phyloP scores from a whole-genome alignment of 2,329 filamentous ascomycete genomes.

The Teratosphaeria nubilosa region DNA sequence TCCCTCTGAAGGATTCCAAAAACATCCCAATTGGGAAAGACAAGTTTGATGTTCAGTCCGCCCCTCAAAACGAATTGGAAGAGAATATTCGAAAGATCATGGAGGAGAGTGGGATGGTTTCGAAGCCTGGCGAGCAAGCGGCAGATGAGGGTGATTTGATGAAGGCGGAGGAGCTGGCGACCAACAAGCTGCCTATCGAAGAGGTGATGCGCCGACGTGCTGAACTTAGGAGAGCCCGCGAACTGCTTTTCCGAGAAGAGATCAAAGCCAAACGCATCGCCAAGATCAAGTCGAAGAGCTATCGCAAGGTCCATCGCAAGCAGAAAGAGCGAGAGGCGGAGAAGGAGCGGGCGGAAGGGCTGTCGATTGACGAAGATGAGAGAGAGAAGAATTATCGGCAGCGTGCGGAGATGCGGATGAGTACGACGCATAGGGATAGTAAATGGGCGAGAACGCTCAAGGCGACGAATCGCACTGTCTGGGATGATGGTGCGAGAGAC shows the following conservation, averaged over 20 bases:
- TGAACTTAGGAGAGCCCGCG: slow-evolving; percentile 68
- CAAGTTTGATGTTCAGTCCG: slow-evolving; percentile 46
- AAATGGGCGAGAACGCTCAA: slow-evolving; percentile 86
- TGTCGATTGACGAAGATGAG: slow-evolving; percentile 52
- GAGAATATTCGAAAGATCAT: slow-evolving; percentile 79
- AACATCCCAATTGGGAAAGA: slow-evolving; percentile 52
- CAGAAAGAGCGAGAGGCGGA: slow-evolving; percentile 53
- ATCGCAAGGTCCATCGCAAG: slow-evolving; percentile 82
- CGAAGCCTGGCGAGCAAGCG: slow-evolving; percentile 46
- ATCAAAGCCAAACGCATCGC: slow-evolving; percentile 85
- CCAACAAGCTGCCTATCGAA: slow-evolving; percentile 61
- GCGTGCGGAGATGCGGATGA: slow-evolving; percentile 75
- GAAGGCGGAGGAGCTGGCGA: slow-evolving; percentile 58
- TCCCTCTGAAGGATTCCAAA: slow-evolving; percentile 63
- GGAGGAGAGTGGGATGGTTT: slow-evolving; percentile 68
- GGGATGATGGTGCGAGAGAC: slow-evolving; percentile 77
- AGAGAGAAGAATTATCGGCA: slow-evolving; percentile 58
- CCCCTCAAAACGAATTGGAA: slow-evolving; percentile 72
- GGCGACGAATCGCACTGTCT: slow-evolving; percentile 66
- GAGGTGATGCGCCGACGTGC: slow-evolving; percentile 63
- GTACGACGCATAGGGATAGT: slow-evolving; percentile 73
- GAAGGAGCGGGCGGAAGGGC: slow-evolving; percentile 45
- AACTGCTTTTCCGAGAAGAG: slow-evolving; percentile 80
- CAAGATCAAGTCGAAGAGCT: slow-evolving; percentile 98
- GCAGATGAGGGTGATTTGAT: slow-evolving; percentile 46